phyloP scores from a whole-genome alignment of 225 moss, liverwort and hornwort genomes.

The Bryoerythrophyllum caledonicum region DNA sequence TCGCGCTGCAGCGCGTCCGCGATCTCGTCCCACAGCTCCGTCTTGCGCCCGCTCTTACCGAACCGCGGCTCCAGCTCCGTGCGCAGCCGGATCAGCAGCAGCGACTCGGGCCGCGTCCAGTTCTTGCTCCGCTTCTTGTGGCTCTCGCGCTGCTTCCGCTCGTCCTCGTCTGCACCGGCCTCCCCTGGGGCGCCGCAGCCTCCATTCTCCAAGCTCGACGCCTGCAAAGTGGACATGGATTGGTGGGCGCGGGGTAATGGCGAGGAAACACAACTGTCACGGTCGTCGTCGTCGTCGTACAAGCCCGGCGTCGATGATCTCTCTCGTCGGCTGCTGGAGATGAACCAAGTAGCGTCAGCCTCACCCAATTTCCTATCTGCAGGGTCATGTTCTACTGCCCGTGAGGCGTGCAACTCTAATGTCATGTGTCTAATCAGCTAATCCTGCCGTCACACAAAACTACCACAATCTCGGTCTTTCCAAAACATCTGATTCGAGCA shows the following conservation, averaged over 20 bases:
- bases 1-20: slow-evolving; percentile 72
- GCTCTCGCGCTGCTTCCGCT: slow-evolving; percentile 80
- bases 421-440: slow-evolving; percentile 29
- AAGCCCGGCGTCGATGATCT: slow-evolving; percentile 18
- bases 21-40: slow-evolving; percentile 95
- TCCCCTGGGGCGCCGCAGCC: slow-evolving; percentile 52
- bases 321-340: slow-evolving; percentile 35
- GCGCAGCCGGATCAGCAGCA: slow-evolving; percentile 79
- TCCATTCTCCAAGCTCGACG: slow-evolving; percentile 43
- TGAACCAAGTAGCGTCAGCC: slow-evolving; percentile 26
- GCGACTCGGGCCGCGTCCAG: slow-evolving; percentile 84
- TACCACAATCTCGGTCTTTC: slow-evolving; percentile 6
- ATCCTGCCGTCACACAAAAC: slow-evolving; percentile 1
- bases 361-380: slow-evolving; percentile 17
- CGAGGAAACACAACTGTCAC: slow-evolving; percentile 19
- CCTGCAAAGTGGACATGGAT: slow-evolving; percentile 48
- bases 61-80: slow-evolving; percentile 85
- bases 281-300: not conserved
- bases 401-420: too few relatives aligned
- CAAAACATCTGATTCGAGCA: not conserved
- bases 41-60: slow-evolving; percentile 89
- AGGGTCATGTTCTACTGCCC: slow-evolving; percentile 15
- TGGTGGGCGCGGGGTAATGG: slow-evolving; percentile 16
- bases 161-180: slow-evolving; percentile 63
- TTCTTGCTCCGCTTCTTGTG: slow-evolving; percentile 97